Base-by-base conservation (phyloP, 1,284 basidiomycete genomes). In the Moesziomyces sp. region DNA sequence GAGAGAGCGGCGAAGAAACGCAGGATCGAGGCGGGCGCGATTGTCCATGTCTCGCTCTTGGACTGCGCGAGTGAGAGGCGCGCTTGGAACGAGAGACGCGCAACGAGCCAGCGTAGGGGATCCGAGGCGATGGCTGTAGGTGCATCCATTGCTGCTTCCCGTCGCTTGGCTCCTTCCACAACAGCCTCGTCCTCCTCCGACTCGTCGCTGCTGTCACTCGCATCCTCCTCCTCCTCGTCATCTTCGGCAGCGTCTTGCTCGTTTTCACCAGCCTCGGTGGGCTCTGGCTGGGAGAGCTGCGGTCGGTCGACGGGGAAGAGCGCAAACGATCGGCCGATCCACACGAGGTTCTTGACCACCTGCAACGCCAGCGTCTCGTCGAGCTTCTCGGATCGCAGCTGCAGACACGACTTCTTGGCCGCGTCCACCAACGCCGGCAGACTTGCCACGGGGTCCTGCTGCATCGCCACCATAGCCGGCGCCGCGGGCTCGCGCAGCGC, bases 301-400 rank as follows among this genome's bases (percentile, higher is more conserved):
- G 54, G 51, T 0, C 59, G 46, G 24, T 66, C 54, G 18, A 70
- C 60, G 8, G 68, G 73, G 60, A 58, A 58, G 23, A 67, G 53
- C n/a, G 78, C 79, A 69, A 83, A 77, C 4, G 47, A 65, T 85
- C 93, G 94, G 30, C 92, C 92, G 33, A 97, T 86, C 81, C 92
- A 97, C 80, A 97, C 94, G 16, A 99, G 85, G 74, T 98, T 94
- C 87, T 97, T 98, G 80, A 97, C 93, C 16, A 94, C 86, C 85
- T 98, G 93, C 69, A 97, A 85, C 57, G 91, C 88, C 18, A 96
- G 86, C 5, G 88, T 85, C 43, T 91, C 90, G 76, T 94, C 93
- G 43, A 98, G 86, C 73, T 92, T 88, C 13, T 90, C 87, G 77
- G 94, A 94, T 84, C 91, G 91, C 64, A 99, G 88, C 83, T 98